Conservation (phyloP, 2,329 filamentous ascomycete species). For the Harringtonia aguacate region DNA sequence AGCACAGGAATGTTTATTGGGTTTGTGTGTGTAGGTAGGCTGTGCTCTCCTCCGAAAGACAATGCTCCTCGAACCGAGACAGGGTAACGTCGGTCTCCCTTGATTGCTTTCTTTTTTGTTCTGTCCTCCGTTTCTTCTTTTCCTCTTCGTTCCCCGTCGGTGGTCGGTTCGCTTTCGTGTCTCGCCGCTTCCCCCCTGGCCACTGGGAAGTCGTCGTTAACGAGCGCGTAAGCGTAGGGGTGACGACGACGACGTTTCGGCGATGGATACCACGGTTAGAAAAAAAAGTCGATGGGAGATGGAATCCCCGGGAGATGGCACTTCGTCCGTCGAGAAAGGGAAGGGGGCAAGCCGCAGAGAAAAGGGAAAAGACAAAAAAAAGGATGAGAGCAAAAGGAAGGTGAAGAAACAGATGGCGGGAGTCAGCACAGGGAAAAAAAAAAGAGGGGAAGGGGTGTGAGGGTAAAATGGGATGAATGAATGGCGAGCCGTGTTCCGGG, state of each 20-base stretch:
- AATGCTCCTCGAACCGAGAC: background rate
- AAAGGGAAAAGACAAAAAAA: too few relatives aligned
- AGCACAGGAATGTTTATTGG: background rate
- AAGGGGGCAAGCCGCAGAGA: conserved; percentile 14
- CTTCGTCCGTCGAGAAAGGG: background rate
- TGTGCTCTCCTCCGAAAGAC: background rate
- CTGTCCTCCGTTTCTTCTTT: background rate
- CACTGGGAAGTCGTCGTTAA: too few relatives aligned
- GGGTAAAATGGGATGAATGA: background rate
- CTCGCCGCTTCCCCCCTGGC: conserved; percentile 1
- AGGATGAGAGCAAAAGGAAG: conserved; percentile 3
- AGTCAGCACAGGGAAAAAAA: background rate
- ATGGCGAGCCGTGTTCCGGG: background rate
- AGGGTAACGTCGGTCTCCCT: background rate
- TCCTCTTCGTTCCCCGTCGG: too few relatives aligned
- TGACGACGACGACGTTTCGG: background rate
- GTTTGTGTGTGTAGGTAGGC: too few relatives aligned
- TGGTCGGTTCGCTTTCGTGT: too few relatives aligned
- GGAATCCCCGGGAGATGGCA: background rate
- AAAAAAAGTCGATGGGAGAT: background rate
- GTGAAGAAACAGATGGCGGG: conserved; percentile 1
- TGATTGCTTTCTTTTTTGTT: background rate
- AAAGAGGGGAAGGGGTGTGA: background rate
- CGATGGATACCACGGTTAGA: background rate
- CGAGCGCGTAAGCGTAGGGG: background rate